Evolutionary conservation across 2,329 filamentous ascomycete genomes (phyloP), one percentile per base, ranked within the genome.

Genomic region (Neonectria punicea): DNA sequence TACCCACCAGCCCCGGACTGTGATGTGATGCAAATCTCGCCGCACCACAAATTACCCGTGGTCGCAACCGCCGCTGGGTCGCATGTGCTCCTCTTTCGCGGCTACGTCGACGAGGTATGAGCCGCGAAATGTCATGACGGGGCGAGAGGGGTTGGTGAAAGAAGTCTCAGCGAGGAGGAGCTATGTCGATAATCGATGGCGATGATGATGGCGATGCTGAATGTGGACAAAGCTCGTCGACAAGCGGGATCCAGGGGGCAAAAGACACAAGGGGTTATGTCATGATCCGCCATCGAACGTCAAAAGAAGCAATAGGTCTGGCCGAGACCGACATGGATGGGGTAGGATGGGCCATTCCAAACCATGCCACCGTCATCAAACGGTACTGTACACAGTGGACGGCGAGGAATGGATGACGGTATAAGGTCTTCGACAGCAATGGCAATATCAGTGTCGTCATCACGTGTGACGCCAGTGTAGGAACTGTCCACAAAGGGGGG

Each of bases 11-110:
- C 49, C 53, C 61, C 57, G 18, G 54, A 55, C 53, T 66, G 63
- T 63, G 54, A 43, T 54, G 73, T 73, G 70, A 72, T 73, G 70
- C 69, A 73, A 66, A 58, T 39, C 36, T 67, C 54, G 60, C 63
- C 63, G 58, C 58, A 53, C 36, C 53, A 61, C 58, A 70, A 65
- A 68, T 67, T 62, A 61, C 62, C 56, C 32, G 32, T 43, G 16
- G 39, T 43, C 39, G 39, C 39, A 10, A 55, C 46, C 49, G 55
- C 20, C 22, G 49, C 16, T 16, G 11, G 20, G 46, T 65, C 39
- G 49, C 53, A 36, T 58, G n/a, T 43, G n/a, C 30, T 39, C 54
- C n/a, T 41, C 30, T 49, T 50, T 32, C 18, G 43, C 16, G 13
- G 30, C 53, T 20, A 43, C n/a, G 10, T 43, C 4, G 39, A 20